Percentiles rank a stretch among this genome's conserved stretches.
These are phyloP conservation scores for Aspergillus cavernicola DNA, from an alignment of 495 filamentous ascomycete species.

Conservation along the genomic window DNA sequence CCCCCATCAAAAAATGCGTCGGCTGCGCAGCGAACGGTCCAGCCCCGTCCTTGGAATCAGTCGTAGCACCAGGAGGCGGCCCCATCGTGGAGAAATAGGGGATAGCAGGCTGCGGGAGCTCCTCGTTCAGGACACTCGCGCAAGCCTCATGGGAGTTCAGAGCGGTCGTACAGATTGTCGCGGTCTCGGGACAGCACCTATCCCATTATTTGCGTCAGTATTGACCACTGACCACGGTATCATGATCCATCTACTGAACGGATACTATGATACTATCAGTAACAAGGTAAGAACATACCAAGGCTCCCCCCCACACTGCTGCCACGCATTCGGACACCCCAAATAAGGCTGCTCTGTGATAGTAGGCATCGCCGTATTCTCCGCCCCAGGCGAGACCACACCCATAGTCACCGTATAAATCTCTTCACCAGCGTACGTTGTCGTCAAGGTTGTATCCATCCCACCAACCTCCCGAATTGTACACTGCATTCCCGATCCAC, in stretches of 20 bases:
- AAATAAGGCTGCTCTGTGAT: background rate
- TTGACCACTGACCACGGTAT: no score
- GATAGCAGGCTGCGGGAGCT: background rate
- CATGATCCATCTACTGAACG: no score
- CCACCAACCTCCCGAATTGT: background rate
- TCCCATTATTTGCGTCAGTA: background rate
- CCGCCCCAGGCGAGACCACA: background rate
- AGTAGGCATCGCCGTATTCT: background rate
- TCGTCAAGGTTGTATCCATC: background rate
- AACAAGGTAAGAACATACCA: background rate
- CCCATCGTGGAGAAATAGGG: background rate
- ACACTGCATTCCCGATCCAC: background rate
- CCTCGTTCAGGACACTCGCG: background rate
- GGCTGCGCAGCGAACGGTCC: background rate
- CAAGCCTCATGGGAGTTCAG: conserved; percentile 1
- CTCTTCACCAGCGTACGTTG: background rate
- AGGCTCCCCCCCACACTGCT: background rate
- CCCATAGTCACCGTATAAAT: background rate
- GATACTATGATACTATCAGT: no score
- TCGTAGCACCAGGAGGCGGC: no score
- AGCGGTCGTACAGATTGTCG: background rate
- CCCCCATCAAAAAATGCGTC: background rate
- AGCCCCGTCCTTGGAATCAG: no score
- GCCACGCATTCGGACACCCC: background rate
- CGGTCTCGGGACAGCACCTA: background rate